Evolutionary conservation across 1,284 basidiomycete genomes (phyloP), one percentile per base, ranked within the genome.

Genomic region (Ceratobasidium sp.): DNA sequence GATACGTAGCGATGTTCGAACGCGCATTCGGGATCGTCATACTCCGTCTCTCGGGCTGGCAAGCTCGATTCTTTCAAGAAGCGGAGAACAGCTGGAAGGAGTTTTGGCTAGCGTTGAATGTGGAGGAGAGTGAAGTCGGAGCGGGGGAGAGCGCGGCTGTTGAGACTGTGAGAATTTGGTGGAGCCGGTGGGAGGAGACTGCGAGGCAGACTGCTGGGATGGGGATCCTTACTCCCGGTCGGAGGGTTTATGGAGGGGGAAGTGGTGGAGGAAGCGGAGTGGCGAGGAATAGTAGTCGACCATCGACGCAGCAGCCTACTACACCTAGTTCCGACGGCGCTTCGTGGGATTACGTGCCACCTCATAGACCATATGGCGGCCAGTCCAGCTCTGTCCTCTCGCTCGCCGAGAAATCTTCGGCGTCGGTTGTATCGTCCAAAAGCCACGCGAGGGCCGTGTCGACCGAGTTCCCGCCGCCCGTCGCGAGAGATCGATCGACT

Each of bases 51-150:
- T 86, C 86, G 0, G 80, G 81, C 1, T 86, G 88, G 77, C 92
- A 94, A 80, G 84, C 84, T 1, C 80, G 82, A 19, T 92, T 90
- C 78, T 94, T 88, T 83, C 76, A 80, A 27, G 86, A 87, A 50
- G 85, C 90, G 7, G 84, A 86, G 53, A 87, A 88, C 64, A 83
- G 86, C 48, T 94, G 93, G 93, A 85, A 85, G 0, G 89, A 89
- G n/a, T 82, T 94, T 22, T 94, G 93, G 93, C 90, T 93, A 74
- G 91, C 91, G 78, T 83, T 94, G 53, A 85, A 88, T 47, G 90
- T 93, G 11, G 91, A 93, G 50, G 91, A 63, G 47, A 67, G 73
- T 14, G 71, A 76, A 29, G 75, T 64, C 36, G 64, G 65, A 9
- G 64, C 56, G 27, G 64, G 56, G 24, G 73, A 60, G 41, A 74